These are phyloP conservation scores for Jacaranda copaia DNA, from an alignment of 257 asterid species.

Conservation along the genomic window DNA sequence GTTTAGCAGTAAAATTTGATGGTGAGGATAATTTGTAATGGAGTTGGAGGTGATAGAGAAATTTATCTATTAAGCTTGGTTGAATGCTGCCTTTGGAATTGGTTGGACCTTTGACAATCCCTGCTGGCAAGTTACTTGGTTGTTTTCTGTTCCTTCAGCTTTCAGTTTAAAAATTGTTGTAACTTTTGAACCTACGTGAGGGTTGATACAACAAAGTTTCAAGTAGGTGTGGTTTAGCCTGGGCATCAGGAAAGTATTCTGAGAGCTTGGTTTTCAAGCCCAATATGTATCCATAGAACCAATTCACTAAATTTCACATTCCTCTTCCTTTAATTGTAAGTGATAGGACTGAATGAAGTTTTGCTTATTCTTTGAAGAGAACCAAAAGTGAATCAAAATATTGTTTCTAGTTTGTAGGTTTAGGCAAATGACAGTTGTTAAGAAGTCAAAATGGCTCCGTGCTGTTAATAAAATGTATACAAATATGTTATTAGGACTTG, in stretches of 20 bases:
- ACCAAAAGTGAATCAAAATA: neutral
- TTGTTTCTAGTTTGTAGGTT: neutral
- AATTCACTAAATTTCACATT: neutral
- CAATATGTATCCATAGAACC: neutral
- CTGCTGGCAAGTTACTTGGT: neutral
- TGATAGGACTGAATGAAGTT: neutral
- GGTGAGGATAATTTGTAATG: neutral
- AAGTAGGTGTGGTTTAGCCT: too few species aligned
- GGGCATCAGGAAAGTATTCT: neutral
- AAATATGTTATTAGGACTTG: neutral
- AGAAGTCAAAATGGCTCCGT: neutral
- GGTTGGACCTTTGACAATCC: neutral
- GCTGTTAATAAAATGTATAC: neutral
- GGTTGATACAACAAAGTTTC: neutral
- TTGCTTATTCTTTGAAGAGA: neutral
- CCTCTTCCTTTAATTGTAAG: neutral
- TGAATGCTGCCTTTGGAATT: neutral
- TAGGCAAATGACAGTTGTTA: too few species aligned
- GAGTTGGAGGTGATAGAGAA: slow-evolving; percentile 2
- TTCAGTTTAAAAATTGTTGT: neutral
- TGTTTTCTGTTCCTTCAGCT: neutral
- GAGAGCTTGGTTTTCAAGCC: neutral
- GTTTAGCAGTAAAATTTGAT: slow-evolving; percentile 1
- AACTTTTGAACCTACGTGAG: neutral
- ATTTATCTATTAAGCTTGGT: neutral